Evolutionary conservation across 257 asterid genomes (phyloP).

Genomic region (Nicotiana obtusifolia): DNA sequence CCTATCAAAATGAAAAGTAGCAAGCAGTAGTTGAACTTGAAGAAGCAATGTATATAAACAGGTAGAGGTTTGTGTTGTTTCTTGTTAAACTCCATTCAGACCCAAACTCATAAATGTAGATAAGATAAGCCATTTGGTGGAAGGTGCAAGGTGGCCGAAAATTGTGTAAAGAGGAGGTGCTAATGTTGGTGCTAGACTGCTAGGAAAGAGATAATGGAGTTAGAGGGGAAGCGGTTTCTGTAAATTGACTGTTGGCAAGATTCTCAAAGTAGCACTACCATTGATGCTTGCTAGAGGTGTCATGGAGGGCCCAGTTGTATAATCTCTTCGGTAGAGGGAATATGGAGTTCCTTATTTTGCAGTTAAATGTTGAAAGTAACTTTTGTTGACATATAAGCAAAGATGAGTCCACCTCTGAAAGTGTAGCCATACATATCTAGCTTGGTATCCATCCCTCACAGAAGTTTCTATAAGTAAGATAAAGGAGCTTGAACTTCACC

Average conservation of each 20-base stretch:
- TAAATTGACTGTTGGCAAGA: background rate
- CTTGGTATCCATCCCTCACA: background rate
- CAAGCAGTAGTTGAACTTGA: background rate
- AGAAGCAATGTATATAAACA: background rate
- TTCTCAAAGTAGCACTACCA: background rate
- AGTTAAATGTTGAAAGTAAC: background rate
- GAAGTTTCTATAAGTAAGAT: background rate
- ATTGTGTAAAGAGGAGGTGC: background rate
- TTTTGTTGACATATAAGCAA: background rate
- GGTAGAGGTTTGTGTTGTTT: background rate
- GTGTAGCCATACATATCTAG: background rate
- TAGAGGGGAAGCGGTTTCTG: background rate
- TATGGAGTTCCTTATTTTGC: background rate
- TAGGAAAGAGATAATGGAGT: background rate
- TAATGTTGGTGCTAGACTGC: background rate
- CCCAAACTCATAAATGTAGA: background rate
- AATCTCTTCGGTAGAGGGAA: background rate
- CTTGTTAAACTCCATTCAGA: background rate
- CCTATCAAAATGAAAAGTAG: background rate
- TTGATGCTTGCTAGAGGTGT: background rate
- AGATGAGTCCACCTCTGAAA: background rate
- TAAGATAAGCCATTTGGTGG: background rate
- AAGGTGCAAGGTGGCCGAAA: background rate
- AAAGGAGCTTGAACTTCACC: background rate
- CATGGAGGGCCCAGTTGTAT: background rate